These are phyloP conservation scores for Colletotrichum kahawae DNA, from an alignment of 2,329 filamentous ascomycete genomes.

Conservation along the genomic window DNA sequence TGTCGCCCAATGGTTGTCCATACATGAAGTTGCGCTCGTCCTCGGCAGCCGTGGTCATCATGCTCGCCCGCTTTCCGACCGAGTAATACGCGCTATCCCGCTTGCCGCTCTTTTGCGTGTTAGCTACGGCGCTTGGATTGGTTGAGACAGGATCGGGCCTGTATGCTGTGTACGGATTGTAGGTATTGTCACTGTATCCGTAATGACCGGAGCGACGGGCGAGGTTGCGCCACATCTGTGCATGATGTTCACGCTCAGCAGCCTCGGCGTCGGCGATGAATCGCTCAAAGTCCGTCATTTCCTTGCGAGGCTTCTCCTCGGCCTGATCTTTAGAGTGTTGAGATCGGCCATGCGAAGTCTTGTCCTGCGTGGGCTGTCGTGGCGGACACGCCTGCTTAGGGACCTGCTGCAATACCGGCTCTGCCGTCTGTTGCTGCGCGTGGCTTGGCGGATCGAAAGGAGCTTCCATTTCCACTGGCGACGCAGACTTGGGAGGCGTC, in stretches of 20 bases:
- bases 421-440: not conserved
- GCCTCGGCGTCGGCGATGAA: conserved; percentile 32
- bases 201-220: conserved; percentile 22
- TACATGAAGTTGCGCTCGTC: conserved; percentile 7
- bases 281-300: conserved; percentile 28
- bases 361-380: not conserved
- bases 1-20: not conserved
- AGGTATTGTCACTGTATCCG: conserved; percentile 1
- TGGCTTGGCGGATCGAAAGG: not conserved
- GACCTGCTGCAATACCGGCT: not conserved
- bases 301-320: not conserved
- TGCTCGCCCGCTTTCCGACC: conserved; percentile 5
- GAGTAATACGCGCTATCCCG: conserved; percentile 18
- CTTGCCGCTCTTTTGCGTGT: not conserved
- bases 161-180: not conserved
- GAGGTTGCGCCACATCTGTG: conserved; percentile 24
- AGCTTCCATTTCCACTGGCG: conserved; percentile 15
- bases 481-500: conserved; percentile 15
- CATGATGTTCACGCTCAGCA: conserved; percentile 27
- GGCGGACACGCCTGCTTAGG: not conserved
- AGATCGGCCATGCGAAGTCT: not conserved
- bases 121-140: not conserved
- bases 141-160: not conserved
- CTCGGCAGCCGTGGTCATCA: not conserved
- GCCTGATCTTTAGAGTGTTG: not conserved